Evolutionary conservation across 345 rosid species (phyloP).

Genomic region (Syzygium jambos): DNA sequence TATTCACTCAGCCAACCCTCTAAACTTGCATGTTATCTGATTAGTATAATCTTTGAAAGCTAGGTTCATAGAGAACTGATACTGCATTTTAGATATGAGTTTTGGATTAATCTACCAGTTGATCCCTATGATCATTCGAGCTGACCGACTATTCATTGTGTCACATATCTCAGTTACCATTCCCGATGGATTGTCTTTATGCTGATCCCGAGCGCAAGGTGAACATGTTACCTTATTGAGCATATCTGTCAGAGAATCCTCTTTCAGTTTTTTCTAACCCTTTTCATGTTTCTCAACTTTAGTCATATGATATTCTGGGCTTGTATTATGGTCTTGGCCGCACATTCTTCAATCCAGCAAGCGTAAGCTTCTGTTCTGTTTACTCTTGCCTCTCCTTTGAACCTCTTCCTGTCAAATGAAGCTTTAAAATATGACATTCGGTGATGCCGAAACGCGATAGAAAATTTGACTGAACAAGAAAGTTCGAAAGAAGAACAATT

Average conservation of each 20-base stretch:
- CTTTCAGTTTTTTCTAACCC: not conserved
- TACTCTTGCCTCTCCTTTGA: not conserved
- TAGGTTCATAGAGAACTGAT: not conserved
- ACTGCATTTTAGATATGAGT: not conserved
- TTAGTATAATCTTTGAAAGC: not conserved
- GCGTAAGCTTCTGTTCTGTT: slow-evolving; percentile 30
- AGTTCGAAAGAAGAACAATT: no score
- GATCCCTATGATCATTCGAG: not conserved
- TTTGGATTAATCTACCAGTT: not conserved
- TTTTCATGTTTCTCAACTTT: slow-evolving; percentile 7
- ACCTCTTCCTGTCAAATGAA: not conserved
- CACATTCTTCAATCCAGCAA: slow-evolving; percentile 84
- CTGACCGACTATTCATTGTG: not conserved
- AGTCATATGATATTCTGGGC: slow-evolving; percentile 80
- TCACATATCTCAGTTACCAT: slow-evolving; percentile 46
- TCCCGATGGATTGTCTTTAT: slow-evolving; percentile 77
- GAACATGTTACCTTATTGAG: not conserved
- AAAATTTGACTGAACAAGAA: no score
- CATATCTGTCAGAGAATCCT: not conserved
- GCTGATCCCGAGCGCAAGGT: slow-evolving; percentile 92
- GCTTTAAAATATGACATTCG: not conserved
- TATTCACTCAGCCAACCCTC: not conserved
- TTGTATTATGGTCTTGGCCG: slow-evolving; percentile 75
- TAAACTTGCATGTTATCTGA: fast-evolving
- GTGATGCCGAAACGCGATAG: no score